A percentile compares a stretch with the other conserved stretches of the same genome.
phyloP scores from a whole-genome alignment of 225 moss, liverwort and hornwort genomes.

The Marchantia paleacea region DNA sequence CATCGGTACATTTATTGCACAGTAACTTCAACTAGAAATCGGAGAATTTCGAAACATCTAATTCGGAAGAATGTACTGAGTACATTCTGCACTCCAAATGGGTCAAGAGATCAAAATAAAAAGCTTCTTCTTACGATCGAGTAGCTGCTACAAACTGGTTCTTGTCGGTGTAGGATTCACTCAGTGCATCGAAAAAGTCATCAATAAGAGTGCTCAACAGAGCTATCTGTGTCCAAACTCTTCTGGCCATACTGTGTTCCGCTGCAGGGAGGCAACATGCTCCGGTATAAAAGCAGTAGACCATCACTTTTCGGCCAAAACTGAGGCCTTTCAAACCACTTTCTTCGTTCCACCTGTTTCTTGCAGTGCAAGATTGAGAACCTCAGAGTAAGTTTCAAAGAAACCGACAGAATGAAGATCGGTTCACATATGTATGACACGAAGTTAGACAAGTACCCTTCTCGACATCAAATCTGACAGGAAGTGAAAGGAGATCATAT shows the following conservation, averaged over 20 bases:
- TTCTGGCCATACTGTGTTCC: slow-evolving; percentile 42
- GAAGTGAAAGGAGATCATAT: too few species aligned
- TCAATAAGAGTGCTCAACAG: slow-evolving; percentile 47
- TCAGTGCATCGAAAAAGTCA: slow-evolving; percentile 51
- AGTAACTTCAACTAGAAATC: too few species aligned
- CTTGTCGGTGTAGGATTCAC: slow-evolving; percentile 29
- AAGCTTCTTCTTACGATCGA: slow-evolving; percentile 12
- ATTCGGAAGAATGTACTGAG: too few species aligned
- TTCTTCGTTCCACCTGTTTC: slow-evolving; percentile 59
- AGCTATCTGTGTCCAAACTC: slow-evolving; percentile 41
- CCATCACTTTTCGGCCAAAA: slow-evolving; percentile 40
- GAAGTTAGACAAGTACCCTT: background rate
- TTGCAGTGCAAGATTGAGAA: too few species aligned
- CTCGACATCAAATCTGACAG: too few species aligned
- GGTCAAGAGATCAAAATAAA: background rate
- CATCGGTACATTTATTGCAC: too few species aligned
- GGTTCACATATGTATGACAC: too few species aligned
- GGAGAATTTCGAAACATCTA: too few species aligned
- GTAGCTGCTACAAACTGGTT: slow-evolving; percentile 7
- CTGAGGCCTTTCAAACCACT: slow-evolving; percentile 41
- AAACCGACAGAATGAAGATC: too few species aligned
- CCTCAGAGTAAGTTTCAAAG: too few species aligned
- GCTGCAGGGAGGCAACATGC: slow-evolving; percentile 49
- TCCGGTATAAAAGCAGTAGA: slow-evolving; percentile 49
- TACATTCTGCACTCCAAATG: too few species aligned